Percentiles rank a stretch among this genome's conserved stretches.
Conservation (phyloP, 1,139 yeast species). For the Taphrina sp. region DNA sequence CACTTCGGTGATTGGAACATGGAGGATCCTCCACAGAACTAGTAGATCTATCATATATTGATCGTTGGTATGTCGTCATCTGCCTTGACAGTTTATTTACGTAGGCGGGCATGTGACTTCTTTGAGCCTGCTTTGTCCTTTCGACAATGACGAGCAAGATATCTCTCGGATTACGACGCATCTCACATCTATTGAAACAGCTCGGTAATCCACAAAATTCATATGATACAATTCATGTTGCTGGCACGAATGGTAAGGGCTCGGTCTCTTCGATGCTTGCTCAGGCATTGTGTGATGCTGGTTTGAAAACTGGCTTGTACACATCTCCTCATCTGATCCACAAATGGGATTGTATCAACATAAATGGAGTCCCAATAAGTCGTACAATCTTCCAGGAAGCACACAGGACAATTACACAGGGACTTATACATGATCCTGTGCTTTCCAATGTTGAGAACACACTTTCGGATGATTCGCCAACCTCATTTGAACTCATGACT, state of each 20-base stretch:
- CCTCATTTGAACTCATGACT: conserved; percentile 63
- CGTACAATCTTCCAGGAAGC: conserved; percentile 49
- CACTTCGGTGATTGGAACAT: no score
- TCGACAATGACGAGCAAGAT: conserved; percentile 22
- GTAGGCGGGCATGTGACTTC: no score
- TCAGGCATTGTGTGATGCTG: conserved; percentile 55
- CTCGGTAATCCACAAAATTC: conserved; percentile 33
- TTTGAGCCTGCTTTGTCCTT: no score
- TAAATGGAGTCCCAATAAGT: no score
- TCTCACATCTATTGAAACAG: conserved; percentile 21
- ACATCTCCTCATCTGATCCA: conserved; percentile 94
- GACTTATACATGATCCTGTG: conserved; percentile 47
- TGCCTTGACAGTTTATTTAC: no score
- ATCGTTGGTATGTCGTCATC: no score
- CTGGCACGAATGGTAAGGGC: conserved; percentile 99
- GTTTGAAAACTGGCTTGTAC: conserved; percentile 82
- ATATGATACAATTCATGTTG: conserved; percentile 73
- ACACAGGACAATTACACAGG: not conserved
- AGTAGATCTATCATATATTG: no score
- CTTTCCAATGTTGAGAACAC: not conserved
- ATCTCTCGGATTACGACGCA: conserved; percentile 33
- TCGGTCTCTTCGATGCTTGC: conserved; percentile 94
- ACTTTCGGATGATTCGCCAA: conserved; percentile 37
- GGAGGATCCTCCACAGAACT: no score
- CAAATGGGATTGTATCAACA: conserved; percentile 86